These are phyloP conservation scores for Epicoccum nigrum DNA, from an alignment of 2,329 filamentous ascomycete genomes.

Conservation along the genomic window DNA sequence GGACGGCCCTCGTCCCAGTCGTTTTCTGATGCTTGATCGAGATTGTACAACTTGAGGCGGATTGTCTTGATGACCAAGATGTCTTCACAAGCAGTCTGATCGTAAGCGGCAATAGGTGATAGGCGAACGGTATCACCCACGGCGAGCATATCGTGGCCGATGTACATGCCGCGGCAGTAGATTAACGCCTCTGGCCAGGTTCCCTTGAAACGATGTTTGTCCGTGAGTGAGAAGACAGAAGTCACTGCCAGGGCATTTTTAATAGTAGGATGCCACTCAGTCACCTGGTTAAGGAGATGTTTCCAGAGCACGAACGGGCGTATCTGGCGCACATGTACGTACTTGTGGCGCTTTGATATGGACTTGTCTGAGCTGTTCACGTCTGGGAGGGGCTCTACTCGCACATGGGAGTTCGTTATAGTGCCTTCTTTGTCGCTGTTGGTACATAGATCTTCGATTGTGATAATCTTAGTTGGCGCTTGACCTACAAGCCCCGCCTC, in stretches of 20 bases:
- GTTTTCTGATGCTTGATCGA: slow-evolving; percentile 55
- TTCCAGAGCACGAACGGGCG: slow-evolving; percentile 63
- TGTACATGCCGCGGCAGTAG: slow-evolving; percentile 60
- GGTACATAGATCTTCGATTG: slow-evolving; percentile 55
- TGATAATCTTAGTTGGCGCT: slow-evolving; percentile 51
- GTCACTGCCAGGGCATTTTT: slow-evolving; percentile 59
- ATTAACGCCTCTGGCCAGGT: slow-evolving; percentile 61
- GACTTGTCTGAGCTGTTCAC: slow-evolving; percentile 58
- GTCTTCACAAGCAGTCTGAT: slow-evolving; percentile 51
- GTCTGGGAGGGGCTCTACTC: slow-evolving; percentile 63
- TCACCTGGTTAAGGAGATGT: slow-evolving; percentile 53
- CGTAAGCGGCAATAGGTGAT: slow-evolving; percentile 24
- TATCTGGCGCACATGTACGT: slow-evolving; percentile 60
- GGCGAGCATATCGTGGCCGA: slow-evolving; percentile 62
- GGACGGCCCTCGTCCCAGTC: slow-evolving; percentile 55
- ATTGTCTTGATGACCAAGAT: slow-evolving; percentile 62
- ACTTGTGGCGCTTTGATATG: slow-evolving; percentile 60
- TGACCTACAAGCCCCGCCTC: slow-evolving; percentile 64
- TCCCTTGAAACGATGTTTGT: slow-evolving; percentile 60
- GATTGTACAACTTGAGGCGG: slow-evolving; percentile 55
- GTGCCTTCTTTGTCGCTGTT: slow-evolving; percentile 49
- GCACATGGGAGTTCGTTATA: slow-evolving; percentile 60
- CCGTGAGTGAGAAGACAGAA: slow-evolving; percentile 60
- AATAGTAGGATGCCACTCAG: slow-evolving; percentile 60
- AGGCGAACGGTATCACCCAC: slow-evolving; percentile 63